Base-by-base conservation (phyloP, 2,329 filamentous ascomycete species). In the Erysiphe pisi region DNA sequence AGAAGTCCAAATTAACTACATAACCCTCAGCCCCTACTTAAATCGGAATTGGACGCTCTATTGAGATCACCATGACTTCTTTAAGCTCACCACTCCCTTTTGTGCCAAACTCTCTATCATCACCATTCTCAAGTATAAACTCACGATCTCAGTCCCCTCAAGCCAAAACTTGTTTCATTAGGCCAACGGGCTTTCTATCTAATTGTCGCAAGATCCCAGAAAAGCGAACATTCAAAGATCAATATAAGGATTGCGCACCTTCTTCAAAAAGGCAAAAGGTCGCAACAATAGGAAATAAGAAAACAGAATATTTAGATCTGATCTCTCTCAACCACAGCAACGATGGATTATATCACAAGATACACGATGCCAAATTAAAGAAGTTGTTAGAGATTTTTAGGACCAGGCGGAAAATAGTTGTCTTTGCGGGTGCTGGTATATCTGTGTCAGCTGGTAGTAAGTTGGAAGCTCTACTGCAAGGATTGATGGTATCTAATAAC, bases 371-470 rank as follows among this genome's bases (percentile, higher is more conserved):
- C 45, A 87, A 90, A 80, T 85, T 97, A 58, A 87, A 91, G 78
- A 87, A 89, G 77, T 85, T 99, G 45, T 84, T 94, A 68, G 88
- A 89, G 65, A 90, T 90, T 36, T 84, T 99, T 77, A 90, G 91
- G 81, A 93, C 92, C 82, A 95, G 95, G 85, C 92, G 94, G 84
- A 97, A 97, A 85, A 97, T 99, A 82, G 93, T 99, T 49, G 93
- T 98, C 76, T 92, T 99, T 82, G 95, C 94, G 71, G 95, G 95
- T 77, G 95, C 95, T 79, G 95, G 95, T 78, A 99, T 99, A 81
- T 98, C 95, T 58, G 95, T 97, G 76, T 94, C 94, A 76, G 94
- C 95, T 80, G 95, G 95, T 79, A 96, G 90, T 92, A 86, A 82
- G 90, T 88, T 80, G 80, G 78, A 77, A 79, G 78, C 36, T 70